Base-by-base conservation (phyloP, 371 early-diverging fungal species). In the Syncephalis fuscata region DNA sequence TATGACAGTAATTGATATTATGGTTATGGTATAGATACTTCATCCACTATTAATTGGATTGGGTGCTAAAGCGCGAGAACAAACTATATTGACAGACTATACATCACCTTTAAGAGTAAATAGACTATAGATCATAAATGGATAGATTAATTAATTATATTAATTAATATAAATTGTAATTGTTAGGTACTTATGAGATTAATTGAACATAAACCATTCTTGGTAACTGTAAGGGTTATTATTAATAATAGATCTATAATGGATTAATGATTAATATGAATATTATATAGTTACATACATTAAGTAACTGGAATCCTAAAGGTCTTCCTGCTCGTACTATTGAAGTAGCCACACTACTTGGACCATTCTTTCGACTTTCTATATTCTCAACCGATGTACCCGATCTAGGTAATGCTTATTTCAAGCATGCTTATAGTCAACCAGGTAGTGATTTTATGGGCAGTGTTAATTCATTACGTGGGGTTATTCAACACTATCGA, bases 291-390 rank as follows among this genome's bases (percentile, higher is more conserved):
- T 46, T 78, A n/a, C 54, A 74, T 25, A 64, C 54, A 41, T 69
- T 63, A 38, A 67, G 48, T 52, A 82, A 59, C 59, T 92, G 63
- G 66, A 65, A 75, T 51, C 85, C 86, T 1, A 45, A 53, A 0
- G 53, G 68, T 44, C 58, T 65, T 0, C 63, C 65, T 0, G 75
- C 85, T 0, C 57, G 66, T 2, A 70, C 65, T 19, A 63, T 86
- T 16, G 87, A 87, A 51, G 48, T 74, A 3, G 48, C 70, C 3
- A 73, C 85, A 19, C 53, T 86, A 20, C 59, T 88, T 1, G 91
- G 91, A 0, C 86, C 85, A 3, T 80, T 81, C 44, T 71, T 86
- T 46, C 58, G 65, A 21, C 51, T 78, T 0, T 67, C 81, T 14
- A 73, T 63, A 15, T 81, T 76, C 42, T 73, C 75, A 14, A 61